Conservation (phyloP, 768 basidiomycete genomes). For the Sistotremastrum suecicum region DNA sequence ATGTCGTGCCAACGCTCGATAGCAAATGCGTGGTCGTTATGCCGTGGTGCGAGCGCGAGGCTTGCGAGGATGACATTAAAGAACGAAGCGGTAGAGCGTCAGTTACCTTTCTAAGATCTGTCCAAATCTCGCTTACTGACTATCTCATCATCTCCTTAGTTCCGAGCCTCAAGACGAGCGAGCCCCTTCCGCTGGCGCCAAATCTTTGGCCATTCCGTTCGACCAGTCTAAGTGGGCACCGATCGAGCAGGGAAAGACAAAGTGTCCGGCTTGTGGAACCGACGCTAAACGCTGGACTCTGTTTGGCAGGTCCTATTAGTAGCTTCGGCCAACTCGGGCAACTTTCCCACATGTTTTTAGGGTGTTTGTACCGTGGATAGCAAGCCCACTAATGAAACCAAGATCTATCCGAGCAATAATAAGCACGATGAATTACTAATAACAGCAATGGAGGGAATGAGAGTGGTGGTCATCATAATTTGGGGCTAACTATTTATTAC, state of each 20-base stretch:
- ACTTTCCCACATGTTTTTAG: too few species aligned
- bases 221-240: constrained; percentile 73
- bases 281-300: constrained; percentile 94
- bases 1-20: constrained; percentile 85
- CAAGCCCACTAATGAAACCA: too few species aligned
- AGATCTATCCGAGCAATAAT: too few species aligned
- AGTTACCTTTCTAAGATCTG: constrained; percentile 15
- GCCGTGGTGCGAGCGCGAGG: constrained; percentile 91
- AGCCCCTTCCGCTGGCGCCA: constrained; percentile 94
- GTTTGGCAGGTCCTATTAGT: constrained; percentile 82
- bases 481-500: constrained; percentile 1
- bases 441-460: too few species aligned
- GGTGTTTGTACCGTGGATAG: too few species aligned
- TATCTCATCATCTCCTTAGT: constrained; percentile 22
- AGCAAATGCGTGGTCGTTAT: constrained; percentile 75
- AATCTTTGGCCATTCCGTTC: constrained; percentile 92
- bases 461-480: too few species aligned
- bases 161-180: constrained; percentile 85
- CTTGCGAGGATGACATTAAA: constrained; percentile 97
- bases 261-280: constrained; percentile 77
- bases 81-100: constrained; percentile 79
- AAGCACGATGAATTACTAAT: too few species aligned
- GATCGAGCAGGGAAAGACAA: constrained; percentile 74
- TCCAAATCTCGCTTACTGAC: constrained; percentile 5
- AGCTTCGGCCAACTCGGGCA: not conserved